Evolutionary conservation across 2,329 filamentous ascomycete genomes (phyloP), one percentile per base, ranked within the genome.

Genomic region (Fusarium poae): DNA sequence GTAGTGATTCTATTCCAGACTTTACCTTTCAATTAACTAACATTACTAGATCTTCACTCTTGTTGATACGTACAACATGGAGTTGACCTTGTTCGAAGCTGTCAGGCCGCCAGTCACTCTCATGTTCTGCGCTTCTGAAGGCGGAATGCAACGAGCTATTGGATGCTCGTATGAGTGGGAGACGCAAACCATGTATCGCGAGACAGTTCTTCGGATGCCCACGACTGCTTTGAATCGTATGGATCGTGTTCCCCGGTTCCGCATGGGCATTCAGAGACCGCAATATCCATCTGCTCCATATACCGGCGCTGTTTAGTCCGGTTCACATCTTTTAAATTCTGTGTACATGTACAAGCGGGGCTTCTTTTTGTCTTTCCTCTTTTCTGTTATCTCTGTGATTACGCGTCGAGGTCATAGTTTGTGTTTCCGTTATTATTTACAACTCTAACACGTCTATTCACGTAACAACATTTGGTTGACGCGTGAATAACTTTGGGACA

Each of bases 1-100:
- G 72, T 35, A 11, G 71, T 35, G 11, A 20, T 25, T 16, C 9
- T 8, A 7, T 7, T n/a, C 10, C 5, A 6, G 15, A 34, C 15
- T 25, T 1, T n/a, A 18, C 10, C 27, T 21, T 21, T 16, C n/a
- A 0, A 2, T 20, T 43, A 12, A 29, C 68, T 70, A 29, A 71
- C 44, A n/a, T 21, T 23, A 6, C 3, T 45, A 75, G 70, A 68
- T 78, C 29, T 80, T 80, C 35, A 80, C 79, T 3, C 74, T 80
- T 16, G 76, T 80, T 0, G 79, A 80, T 35, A 79, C 77, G 2
- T 76, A 75, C 60, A 77, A 75, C 66, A 77, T 80, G 77, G 61
- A 75, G 40, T 49, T 77, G 34, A 80, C 76, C 6, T 60, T 79
- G 4, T 80, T 80, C 23, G 71, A 79, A 39, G 77, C 78, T 3